Evolutionary conservation across 1,139 yeast species (phyloP), one percentile per base, ranked within the genome.

Genomic region (Neolecta irregularis): DNA sequence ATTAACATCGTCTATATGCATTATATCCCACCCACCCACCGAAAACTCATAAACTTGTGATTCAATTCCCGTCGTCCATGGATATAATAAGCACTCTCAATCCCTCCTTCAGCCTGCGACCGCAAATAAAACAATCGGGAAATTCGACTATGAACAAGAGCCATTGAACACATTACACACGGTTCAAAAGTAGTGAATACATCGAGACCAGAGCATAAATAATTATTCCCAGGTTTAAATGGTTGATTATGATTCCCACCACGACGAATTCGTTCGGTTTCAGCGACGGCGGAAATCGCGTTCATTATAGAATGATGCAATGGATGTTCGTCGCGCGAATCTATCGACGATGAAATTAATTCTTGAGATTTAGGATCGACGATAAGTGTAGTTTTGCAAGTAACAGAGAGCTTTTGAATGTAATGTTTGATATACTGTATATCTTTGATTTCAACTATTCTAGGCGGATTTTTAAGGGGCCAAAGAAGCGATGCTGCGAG

Each of bases 91-190:
- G 64, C 64, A 1, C 65, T 64, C 24, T 62, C 65, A 24, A 74
- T 58, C 1, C 68, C 69, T 2, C 83, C 83, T 0, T 77, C 69
- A 11, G 41, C 39, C 1, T 51, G 46, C 42, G 65, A 62, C 5
- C 64, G 55, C 17, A 79, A 46, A 52, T 74, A 88, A 1, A 79
- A 61, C 26, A 88, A 58, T 38, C 83, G 61, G 9, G 71, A 65
- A 1, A 91, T 66, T 33, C 99, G 63, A 1, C 96, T 85, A 53
- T 91, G 98, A 7, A 85, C 75, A 24, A 91, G 61, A 0, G 96
- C 98, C 99, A 91, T 91, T 6, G 79, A 60, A 50, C 99, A 91
- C 96, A 88, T 91, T 0, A 80, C 69, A 52, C 98, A 91, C 1
- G 98, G 99, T 52, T 91, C 98, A 51, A 83, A 93, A 0, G 93